These are phyloP conservation scores for Leishmania arabica DNA, from an alignment of 208 protist genomes.

Conservation along the genomic window DNA sequence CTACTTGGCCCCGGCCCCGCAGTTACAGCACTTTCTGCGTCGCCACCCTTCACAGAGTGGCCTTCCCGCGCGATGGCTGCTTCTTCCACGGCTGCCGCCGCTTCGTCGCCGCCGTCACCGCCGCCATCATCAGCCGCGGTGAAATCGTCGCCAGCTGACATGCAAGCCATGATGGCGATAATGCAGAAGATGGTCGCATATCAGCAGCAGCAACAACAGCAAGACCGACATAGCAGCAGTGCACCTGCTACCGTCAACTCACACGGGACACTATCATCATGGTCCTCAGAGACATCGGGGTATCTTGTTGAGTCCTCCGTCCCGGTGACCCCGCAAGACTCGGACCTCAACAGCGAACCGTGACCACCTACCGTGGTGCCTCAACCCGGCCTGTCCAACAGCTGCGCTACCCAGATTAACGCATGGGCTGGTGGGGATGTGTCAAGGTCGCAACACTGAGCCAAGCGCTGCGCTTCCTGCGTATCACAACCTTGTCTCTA, in stretches of 20 bases:
- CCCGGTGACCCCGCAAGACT: conserved; percentile 18
- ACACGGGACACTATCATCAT: not conserved
- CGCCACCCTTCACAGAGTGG: not conserved
- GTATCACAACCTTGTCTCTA: not conserved
- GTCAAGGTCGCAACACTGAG: conserved; percentile 11
- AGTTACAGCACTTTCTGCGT: not conserved
- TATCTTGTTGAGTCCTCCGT: conserved; percentile 19
- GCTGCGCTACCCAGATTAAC: not conserved
- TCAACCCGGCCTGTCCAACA: not conserved
- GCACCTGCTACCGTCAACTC: not conserved
- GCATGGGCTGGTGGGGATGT: conserved; percentile 2
- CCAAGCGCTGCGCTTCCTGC: not conserved
- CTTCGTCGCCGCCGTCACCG: conserved; percentile 2
- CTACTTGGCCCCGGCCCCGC: not conserved
- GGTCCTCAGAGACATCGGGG: not conserved
- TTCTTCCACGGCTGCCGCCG: not conserved
- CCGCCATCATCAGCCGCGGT: not conserved
- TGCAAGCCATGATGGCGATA: conserved; percentile 54
- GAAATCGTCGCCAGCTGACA: conserved; percentile 9
- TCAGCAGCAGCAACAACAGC: not conserved
- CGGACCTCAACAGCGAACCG: conserved; percentile 13
- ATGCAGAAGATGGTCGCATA: conserved; percentile 43
- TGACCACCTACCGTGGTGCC: conserved; percentile 18
- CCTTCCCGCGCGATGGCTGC: not conserved
- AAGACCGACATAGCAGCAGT: not conserved